Evolutionary conservation across 352 stramenopile genomes (phyloP), one percentile per base, ranked within the genome.

Genomic region (Globisporangium heterothallicum): DNA sequence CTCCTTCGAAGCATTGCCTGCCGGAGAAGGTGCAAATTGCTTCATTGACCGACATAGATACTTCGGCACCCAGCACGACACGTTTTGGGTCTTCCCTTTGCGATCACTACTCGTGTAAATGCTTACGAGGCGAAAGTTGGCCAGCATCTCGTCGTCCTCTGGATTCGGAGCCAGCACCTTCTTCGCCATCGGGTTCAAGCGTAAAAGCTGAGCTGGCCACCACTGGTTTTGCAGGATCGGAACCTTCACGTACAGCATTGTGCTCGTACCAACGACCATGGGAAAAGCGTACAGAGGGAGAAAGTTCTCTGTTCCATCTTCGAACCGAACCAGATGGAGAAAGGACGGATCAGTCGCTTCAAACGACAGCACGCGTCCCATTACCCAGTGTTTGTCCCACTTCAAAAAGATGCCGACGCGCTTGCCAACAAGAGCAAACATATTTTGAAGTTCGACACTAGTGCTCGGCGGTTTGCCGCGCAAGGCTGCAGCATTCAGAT

Each of bases 311-410:
- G 69, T 65, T 7, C 78, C 78, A 45, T 94, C 82, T n/a, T 86
- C 66, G 44, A 91, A 93, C 6, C 60, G 72, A 29, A 94, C 59
- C 12, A 74, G 64, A 42, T 92, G 82, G 25, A 72, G 63, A 50
- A 82, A 75, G 13, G 67, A 48, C 10, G 73, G 59, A n/a, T 80
- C 51, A 0, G 42, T 62, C 4, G 71, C 58, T 46, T 91, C 69
- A 42, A 91, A 93, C 3, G 64, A 59, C 18, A 86, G 49, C 0
- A 92, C 70, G 34, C 77, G 73, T 3, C 81, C 85, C 60, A 86
- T 80, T 18, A 82, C 51, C 83, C 85, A 95, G 25, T 86, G 72
- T 36, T 87, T 81, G 44, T 94, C 78, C 79, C 78, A 92, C 34
- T 75, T 61, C 30, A 90, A 57, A 41, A 81, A 84, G 3, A 90